Conservation (phyloP, 2,329 filamentous ascomycete genomes). For the Tolypocladium album region DNA sequence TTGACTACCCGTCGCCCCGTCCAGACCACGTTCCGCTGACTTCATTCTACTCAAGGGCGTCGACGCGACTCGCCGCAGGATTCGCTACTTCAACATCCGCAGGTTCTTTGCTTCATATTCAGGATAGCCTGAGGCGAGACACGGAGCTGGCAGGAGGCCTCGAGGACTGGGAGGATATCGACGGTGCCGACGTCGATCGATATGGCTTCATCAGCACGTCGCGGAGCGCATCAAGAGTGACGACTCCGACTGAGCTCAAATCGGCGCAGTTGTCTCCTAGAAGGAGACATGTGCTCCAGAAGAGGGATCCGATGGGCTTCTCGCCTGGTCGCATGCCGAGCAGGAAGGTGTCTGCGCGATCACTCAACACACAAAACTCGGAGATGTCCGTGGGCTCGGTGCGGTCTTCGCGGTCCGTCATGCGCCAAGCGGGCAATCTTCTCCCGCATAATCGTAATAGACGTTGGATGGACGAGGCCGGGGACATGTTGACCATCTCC, state of each 20-base stretch:
- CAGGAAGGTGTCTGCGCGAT: slow-evolving; percentile 46
- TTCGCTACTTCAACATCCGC: slow-evolving; percentile 28
- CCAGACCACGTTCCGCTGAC: slow-evolving; percentile 12
- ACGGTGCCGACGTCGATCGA: slow-evolving; percentile 51
- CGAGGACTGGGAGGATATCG: slow-evolving; percentile 58
- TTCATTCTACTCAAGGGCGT: slow-evolving; percentile 6
- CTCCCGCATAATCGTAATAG: slow-evolving; percentile 51
- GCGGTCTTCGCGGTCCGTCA: slow-evolving; percentile 41
- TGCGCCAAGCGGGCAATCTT: slow-evolving; percentile 47
- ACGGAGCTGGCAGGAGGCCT: slow-evolving; percentile 46
- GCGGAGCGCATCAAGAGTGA: slow-evolving; percentile 28
- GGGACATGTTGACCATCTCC: slow-evolving; percentile 53
- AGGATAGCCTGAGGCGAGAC: slow-evolving; percentile 24
- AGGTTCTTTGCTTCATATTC: slow-evolving; percentile 33
- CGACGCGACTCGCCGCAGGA: slow-evolving; percentile 18
- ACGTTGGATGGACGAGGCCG: slow-evolving; percentile 52
- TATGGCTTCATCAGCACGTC: slow-evolving; percentile 54
- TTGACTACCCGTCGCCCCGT: slow-evolving; percentile 16
- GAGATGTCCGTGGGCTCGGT: slow-evolving; percentile 39
- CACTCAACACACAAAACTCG: slow-evolving; percentile 46
- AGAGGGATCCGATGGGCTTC: slow-evolving; percentile 23
- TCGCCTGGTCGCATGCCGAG: slow-evolving; percentile 34
- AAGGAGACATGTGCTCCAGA: slow-evolving; percentile 33
- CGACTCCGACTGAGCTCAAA: slow-evolving; percentile 28
- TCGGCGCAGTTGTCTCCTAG: slow-evolving; percentile 33